A percentile compares a stretch with the other conserved stretches of the same genome.
phyloP scores from a whole-genome alignment of 768 basidiomycete species.

The Pleurotus pulmonarius region DNA sequence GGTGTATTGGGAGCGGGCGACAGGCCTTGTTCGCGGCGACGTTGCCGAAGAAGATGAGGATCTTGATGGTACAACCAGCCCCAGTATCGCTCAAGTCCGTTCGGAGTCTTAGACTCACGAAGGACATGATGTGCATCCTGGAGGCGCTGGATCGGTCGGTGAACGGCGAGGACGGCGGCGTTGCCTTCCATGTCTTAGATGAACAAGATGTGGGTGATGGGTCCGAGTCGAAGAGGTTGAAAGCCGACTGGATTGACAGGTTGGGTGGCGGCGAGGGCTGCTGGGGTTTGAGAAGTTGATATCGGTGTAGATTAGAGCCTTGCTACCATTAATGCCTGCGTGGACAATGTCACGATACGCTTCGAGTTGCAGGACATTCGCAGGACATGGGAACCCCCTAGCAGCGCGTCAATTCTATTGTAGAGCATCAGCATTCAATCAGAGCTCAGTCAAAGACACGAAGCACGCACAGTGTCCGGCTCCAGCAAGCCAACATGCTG shows the following conservation, averaged over 20 bases:
- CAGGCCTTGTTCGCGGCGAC: slow-evolving; percentile 16
- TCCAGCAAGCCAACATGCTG: no score
- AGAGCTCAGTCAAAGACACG: no score
- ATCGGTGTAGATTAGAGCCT: no score
- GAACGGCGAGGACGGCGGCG: not conserved
- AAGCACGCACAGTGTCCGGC: no score
- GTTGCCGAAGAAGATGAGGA: slow-evolving; percentile 20
- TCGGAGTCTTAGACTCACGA: slow-evolving; percentile 19
- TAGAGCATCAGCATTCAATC: no score
- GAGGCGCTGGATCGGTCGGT: slow-evolving; percentile 3
- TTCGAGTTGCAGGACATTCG: no score
- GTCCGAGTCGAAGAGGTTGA: slow-evolving; percentile 9
- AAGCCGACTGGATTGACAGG: slow-evolving; percentile 17
- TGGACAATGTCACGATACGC: no score
- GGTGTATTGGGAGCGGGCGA: no score
- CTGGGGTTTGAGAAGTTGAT: slow-evolving; percentile 1
- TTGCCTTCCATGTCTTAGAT: not conserved
- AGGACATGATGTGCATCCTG: slow-evolving; percentile 25
- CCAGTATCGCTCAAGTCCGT: slow-evolving; percentile 13
- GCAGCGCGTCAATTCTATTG: no score
- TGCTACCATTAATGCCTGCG: no score
- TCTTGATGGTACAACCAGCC: slow-evolving; percentile 25
- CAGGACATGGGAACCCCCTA: no score
- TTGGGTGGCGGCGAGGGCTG: slow-evolving; percentile 12
- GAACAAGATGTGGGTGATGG: not conserved